Evolutionary conservation across 1,284 basidiomycete species (phyloP), one percentile per base, ranked within the genome.

Genomic region (Abortiporus biennis): DNA sequence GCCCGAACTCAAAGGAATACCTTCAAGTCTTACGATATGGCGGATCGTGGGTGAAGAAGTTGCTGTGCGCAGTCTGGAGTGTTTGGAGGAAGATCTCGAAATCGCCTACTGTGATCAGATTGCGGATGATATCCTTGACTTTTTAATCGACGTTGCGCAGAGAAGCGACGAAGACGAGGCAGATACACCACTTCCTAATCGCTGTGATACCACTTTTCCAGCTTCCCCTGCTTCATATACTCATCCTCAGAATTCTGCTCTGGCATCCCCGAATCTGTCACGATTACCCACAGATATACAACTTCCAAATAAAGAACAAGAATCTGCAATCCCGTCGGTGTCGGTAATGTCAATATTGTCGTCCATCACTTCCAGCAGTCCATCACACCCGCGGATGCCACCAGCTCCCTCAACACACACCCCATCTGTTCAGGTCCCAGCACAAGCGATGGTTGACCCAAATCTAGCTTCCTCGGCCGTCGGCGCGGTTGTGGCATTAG

Each of bases 331-430:
- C 0, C 63, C 66, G 1, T 56, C 80, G 17, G 76, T 78, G 1
- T 76, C 71, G 8, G 74, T 82, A 40, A 81, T 81, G 69, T 80
- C 78, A 1, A 59, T 84, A 17, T 51, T 82, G 8, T 76, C 79
- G 2, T 78, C 78, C 0, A 61, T 86, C 13, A 67, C 81, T 0
- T 66, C 71, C 0, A 72, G 68, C 4, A 61, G 55, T 40, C 59
- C 66, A 15, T 76, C 80, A 3, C 75, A 80, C 20, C 72, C 79
- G 1, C 78, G 80, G 43, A 74, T 76, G 0, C 66, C 69, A 47
- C 53, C 58, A 23, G n/a, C n/a, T n/a, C n/a, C n/a, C n/a, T n/a
- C n/a, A n/a, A n/a, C n/a, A n/a, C n/a, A n/a, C n/a, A n/a, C n/a
- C n/a, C 58, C 56, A 11, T 65, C 56, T 23, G 49, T 52, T 6